A percentile compares a stretch with the other conserved stretches of the same genome.
Conservation (phyloP, 2,329 filamentous ascomycete genomes). For the Dactylonectria estremocensis region DNA sequence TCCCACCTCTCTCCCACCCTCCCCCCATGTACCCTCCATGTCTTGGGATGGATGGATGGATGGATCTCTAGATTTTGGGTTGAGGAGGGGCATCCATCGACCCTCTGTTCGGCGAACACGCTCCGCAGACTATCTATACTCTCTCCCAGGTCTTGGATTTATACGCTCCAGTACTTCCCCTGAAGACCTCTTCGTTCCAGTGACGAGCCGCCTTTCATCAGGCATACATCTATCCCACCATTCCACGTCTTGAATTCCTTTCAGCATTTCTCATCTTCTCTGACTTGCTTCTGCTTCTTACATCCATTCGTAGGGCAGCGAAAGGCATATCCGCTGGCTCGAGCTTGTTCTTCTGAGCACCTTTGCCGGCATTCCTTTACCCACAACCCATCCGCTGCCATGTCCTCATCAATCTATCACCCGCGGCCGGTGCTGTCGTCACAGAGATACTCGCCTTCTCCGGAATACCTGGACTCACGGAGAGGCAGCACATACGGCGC, state of each 20-base stretch:
- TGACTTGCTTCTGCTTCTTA: constrained; percentile 53
- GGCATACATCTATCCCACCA: constrained; percentile 61
- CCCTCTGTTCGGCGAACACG: constrained; percentile 55
- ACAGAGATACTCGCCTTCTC: constrained; percentile 64
- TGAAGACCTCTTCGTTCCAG: constrained; percentile 57
- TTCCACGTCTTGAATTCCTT: constrained; percentile 62
- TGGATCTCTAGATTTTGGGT: constrained; percentile 54
- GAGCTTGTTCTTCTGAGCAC: constrained; percentile 49
- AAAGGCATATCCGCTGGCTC: constrained; percentile 48
- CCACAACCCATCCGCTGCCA: constrained; percentile 45
- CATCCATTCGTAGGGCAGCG: constrained; percentile 50
- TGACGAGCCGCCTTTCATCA: constrained; percentile 52
- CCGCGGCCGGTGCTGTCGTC: constrained; percentile 65
- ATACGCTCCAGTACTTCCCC: constrained; percentile 54
- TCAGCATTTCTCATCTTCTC: constrained; percentile 60
- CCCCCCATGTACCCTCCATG: constrained; percentile 37
- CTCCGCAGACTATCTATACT: constrained; percentile 49
- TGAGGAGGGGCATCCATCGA: constrained; percentile 46
- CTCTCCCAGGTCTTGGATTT: constrained; percentile 57
- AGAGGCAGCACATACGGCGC: constrained; percentile 55
- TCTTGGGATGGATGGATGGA: constrained; percentile 51
- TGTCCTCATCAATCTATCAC: constrained; percentile 58
- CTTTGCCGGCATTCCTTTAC: constrained; percentile 53
- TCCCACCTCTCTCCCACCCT: constrained; percentile 32
- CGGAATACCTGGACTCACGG: constrained; percentile 64